A percentile compares a stretch with the other conserved stretches of the same genome.
phyloP scores from a whole-genome alignment of 2,329 filamentous ascomycete species.

The Zarea fungicola region DNA sequence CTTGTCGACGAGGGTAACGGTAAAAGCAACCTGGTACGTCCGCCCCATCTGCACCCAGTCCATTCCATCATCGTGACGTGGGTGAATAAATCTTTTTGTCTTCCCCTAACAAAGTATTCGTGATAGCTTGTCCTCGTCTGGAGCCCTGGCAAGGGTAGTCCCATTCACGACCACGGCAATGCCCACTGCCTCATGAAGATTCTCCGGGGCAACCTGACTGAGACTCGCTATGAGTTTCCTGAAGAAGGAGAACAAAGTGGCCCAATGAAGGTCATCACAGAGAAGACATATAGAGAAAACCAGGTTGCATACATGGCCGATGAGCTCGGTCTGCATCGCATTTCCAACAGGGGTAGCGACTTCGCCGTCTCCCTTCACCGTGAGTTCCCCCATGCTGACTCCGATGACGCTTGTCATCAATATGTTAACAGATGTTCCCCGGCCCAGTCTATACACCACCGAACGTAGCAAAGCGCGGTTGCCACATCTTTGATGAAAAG shows the following conservation, averaged over 20 bases:
- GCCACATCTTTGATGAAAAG: constrained; percentile 71
- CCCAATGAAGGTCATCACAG: constrained; percentile 59
- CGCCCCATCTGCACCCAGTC: background rate
- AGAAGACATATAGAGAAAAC: constrained; percentile 64
- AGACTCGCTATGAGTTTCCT: constrained; percentile 77
- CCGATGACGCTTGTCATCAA: constrained; percentile 25
- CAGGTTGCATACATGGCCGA: constrained; percentile 89
- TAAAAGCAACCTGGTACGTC: constrained; percentile 65
- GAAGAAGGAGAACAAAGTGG: constrained; percentile 38
- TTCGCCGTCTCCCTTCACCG: constrained; percentile 80
- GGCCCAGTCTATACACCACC: constrained; percentile 73
- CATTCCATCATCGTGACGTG: background rate
- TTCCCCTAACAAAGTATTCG: constrained; percentile 6
- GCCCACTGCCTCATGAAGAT: constrained; percentile 93
- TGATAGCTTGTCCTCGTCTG: constrained; percentile 78
- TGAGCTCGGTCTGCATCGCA: constrained; percentile 77
- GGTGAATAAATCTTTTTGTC: too few relatives aligned
- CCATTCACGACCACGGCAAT: constrained; percentile 84
- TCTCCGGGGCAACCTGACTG: constrained; percentile 70
- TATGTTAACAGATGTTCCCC: constrained; percentile 24
- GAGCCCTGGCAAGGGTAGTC: constrained; percentile 76
- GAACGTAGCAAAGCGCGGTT: constrained; percentile 78
- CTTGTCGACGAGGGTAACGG: constrained; percentile 85
- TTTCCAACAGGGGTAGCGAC: constrained; percentile 69
- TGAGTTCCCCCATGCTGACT: constrained; percentile 32